A percentile compares a stretch with the other conserved stretches of the same genome.
Conservation (phyloP, 2,329 filamentous ascomycete genomes). For the Tolypocladium cylindrosporum region DNA sequence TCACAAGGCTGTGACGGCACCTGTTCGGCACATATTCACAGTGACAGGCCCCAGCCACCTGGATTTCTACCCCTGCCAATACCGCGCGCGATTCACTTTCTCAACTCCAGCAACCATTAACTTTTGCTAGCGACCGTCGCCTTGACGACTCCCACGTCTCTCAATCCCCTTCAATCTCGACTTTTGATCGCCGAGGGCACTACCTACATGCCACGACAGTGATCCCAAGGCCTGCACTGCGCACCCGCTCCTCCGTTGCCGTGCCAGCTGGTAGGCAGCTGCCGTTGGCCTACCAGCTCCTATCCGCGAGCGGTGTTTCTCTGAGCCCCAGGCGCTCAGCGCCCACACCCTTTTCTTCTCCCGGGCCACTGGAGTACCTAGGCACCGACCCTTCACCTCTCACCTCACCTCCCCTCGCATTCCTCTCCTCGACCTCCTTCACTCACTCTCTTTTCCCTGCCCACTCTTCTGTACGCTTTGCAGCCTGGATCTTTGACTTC, state of each 20-base stretch:
- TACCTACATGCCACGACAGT: too few species aligned
- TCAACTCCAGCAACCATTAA: conserved; percentile 20
- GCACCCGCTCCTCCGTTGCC: not conserved
- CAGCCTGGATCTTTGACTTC: not conserved
- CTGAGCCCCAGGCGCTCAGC: not conserved
- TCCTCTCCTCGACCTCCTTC: not conserved
- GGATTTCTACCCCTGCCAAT: conserved; percentile 6
- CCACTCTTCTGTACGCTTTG: not conserved
- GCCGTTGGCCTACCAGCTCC: not conserved
- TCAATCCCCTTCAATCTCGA: not conserved
- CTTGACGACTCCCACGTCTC: not conserved
- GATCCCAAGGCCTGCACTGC: not conserved
- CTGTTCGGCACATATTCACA: not conserved
- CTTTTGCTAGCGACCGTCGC: conserved; percentile 14
- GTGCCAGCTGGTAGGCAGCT: not conserved
- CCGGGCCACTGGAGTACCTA: not conserved
- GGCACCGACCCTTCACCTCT: not conserved
- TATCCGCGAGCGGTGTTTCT: not conserved
- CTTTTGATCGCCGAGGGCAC: not conserved
- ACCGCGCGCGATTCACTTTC: not conserved
- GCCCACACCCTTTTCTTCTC: not conserved
- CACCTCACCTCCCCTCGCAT: not conserved
- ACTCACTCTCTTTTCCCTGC: not conserved
- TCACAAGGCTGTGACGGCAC: not conserved
- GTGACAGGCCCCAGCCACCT: conserved; percentile 15